phyloP scores from a whole-genome alignment of 78 protist genomes.

The Dictyostelium discoideum region dicty_2.7 NC_007088.5:1712501-1713000 shows the following conservation, averaged over 20 bases:
- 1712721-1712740: slow-evolving; percentile 84
- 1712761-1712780: slow-evolving; percentile 89
- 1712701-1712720: slow-evolving; percentile 85
- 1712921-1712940: slow-evolving; percentile 49
- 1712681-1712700: slow-evolving; percentile 80
- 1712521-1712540: slow-evolving; percentile 76
- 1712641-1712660: neutral
- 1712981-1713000: slow-evolving; percentile 65
- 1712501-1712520: slow-evolving; percentile 67
- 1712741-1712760: slow-evolving; percentile 75
- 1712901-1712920: slow-evolving; percentile 92
- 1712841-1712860: slow-evolving; percentile 92
- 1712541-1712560: slow-evolving; percentile 30
- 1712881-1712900: slow-evolving; percentile 93
- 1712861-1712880: slow-evolving; percentile 93
- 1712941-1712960: slow-evolving; percentile 74
- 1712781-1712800: slow-evolving; percentile 80
- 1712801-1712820: slow-evolving; percentile 96
- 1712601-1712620: neutral
- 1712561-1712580: neutral
- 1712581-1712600: neutral
- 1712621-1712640: neutral
- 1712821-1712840: slow-evolving; percentile 93
- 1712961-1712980: slow-evolving; percentile 56
- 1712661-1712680: slow-evolving; percentile 47